A percentile compares a stretch with the other conserved stretches of the same genome.
phyloP scores from a whole-genome alignment of 2,329 filamentous ascomycete genomes.

The Colletotrichum liriopes region DNA sequence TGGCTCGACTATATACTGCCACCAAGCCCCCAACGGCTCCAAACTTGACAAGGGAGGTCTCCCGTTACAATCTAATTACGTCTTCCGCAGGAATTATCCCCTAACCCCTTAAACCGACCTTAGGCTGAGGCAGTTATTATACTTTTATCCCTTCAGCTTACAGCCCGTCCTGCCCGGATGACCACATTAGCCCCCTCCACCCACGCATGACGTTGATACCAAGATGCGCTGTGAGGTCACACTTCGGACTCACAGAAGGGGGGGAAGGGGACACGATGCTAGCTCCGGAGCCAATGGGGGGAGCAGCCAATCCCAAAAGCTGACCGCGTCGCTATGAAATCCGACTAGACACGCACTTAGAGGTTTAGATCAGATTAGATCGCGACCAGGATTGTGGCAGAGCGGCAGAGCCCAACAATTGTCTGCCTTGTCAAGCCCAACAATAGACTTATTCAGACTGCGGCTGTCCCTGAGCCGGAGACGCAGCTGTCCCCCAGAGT shows the following conservation, averaged over 20 bases:
- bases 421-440: slow-evolving; percentile 2
- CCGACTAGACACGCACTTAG: slow-evolving; percentile 2
- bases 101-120: neutral
- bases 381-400: neutral
- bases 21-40: neutral
- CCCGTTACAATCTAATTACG: neutral
- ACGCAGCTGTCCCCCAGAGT: neutral
- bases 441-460: neutral
- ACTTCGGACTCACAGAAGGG: neutral
- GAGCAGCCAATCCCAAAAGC: slow-evolving; percentile 11
- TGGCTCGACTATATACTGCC: neutral
- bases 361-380: slow-evolving; percentile 19
- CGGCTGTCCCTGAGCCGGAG: slow-evolving; percentile 18
- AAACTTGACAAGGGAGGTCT: neutral
- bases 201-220: slow-evolving; percentile 7
- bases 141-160: neutral
- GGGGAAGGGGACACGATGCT: slow-evolving; percentile 12
- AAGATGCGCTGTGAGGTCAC: slow-evolving; percentile 21
- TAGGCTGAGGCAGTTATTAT: slow-evolving; percentile 2
- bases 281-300: slow-evolving; percentile 1
- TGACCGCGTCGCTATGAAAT: neutral
- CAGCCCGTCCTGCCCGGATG: slow-evolving; percentile 4
- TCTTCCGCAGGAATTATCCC: neutral
- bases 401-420: neutral
- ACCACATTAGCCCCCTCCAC: neutral